Conservation (phyloP, 1,139 yeast genomes). For the Zhuliangozyma parablackwelliae region DNA sequence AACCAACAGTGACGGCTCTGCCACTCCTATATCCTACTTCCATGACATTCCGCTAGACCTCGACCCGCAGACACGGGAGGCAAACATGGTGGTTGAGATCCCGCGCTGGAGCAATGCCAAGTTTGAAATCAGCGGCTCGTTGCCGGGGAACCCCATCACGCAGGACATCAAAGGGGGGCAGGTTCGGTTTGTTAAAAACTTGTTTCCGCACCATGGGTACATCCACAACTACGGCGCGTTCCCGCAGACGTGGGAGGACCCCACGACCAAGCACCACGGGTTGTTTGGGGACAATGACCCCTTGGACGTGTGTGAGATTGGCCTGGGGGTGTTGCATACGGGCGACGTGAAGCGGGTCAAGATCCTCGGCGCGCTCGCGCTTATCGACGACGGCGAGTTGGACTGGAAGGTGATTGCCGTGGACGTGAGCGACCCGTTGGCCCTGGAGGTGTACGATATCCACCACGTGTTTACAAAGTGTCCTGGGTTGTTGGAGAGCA, state of each 20-base stretch:
- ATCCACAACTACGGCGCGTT: slow-evolving; percentile 91
- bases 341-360: slow-evolving; percentile 82
- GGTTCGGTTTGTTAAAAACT: slow-evolving; percentile 78
- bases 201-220: slow-evolving; percentile 89
- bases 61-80: slow-evolving; percentile 58
- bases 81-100: slow-evolving; percentile 84
- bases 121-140: slow-evolving; percentile 71
- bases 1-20: slow-evolving; percentile 49
- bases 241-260: slow-evolving; percentile 96
- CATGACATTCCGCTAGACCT: slow-evolving; percentile 74
- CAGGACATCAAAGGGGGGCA: slow-evolving; percentile 85
- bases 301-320: slow-evolving; percentile 86
- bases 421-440: slow-evolving; percentile 71
- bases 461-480: slow-evolving; percentile 70
- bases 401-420: slow-evolving; percentile 90
- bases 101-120: slow-evolving; percentile 93
- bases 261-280: slow-evolving; percentile 59
- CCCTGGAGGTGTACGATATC: slow-evolving; percentile 65
- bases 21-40: slow-evolving; percentile 69
- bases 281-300: slow-evolving; percentile 89
- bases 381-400: slow-evolving; percentile 88
- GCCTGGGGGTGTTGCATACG: slow-evolving; percentile 62
- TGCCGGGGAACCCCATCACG: slow-evolving; percentile 70
- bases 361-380: slow-evolving; percentile 80
- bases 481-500: slow-evolving; percentile 79